phyloP scores from a whole-genome alignment of 306 rosid genomes.

The Quercus variabilis region DNA sequence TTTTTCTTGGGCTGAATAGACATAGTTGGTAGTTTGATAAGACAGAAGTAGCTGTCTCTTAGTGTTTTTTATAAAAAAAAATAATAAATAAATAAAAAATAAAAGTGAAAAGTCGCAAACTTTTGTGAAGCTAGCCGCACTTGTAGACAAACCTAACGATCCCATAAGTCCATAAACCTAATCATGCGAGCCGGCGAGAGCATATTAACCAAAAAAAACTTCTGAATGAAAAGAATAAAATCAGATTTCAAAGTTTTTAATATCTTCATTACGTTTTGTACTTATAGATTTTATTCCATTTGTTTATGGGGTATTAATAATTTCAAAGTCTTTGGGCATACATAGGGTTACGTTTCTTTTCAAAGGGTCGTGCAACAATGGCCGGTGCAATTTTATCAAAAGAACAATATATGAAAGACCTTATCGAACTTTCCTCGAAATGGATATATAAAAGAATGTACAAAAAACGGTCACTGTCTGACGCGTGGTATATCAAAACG shows the following conservation, averaged over 20 bases:
- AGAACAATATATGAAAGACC: conserved; percentile 31
- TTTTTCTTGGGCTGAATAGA: too few relatives aligned
- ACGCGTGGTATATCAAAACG: conserved; percentile 49
- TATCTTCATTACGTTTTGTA: not conserved
- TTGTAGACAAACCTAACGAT: conserved; percentile 3
- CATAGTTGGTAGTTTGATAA: conserved; percentile 1
- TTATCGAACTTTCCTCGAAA: conserved; percentile 29
- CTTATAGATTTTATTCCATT: conserved; percentile 49
- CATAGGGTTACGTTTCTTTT: conserved; percentile 23
- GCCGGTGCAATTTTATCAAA: conserved; percentile 46
- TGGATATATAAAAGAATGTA: not conserved
- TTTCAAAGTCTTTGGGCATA: conserved; percentile 8
- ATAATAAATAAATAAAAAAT: too few relatives aligned
- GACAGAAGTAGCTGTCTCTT: conserved; percentile 23
- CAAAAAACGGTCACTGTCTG: conserved; percentile 5
- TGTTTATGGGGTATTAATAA: not conserved
- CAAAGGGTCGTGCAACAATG: conserved; percentile 70
- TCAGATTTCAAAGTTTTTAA: conserved; percentile 27
- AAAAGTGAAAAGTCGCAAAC: not conserved
- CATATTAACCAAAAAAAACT: conserved; percentile 15
- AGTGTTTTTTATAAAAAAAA: not conserved
- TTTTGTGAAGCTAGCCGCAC: not conserved
- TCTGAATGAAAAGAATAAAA: conserved; percentile 42
- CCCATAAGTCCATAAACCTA: not conserved
- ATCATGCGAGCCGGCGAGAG: conserved; percentile 23